Conservation (phyloP, 116 monocot genomes). For the Dioscorea cayenensis region DNA sequence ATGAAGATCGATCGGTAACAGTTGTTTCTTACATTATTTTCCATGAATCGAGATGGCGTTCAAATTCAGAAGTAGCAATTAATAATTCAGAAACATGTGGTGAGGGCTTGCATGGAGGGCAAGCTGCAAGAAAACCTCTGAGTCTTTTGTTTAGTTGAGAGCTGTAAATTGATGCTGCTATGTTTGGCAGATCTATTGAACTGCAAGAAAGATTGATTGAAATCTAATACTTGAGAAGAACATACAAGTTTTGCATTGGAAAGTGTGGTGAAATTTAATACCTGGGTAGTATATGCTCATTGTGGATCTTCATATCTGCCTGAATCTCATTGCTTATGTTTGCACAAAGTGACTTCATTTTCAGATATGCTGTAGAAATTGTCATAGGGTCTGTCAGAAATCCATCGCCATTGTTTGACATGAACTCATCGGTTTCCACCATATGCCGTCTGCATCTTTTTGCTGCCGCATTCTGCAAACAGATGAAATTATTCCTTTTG, state of each 20-base stretch:
- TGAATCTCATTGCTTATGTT: conserved; percentile 77
- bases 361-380: conserved; percentile 76
- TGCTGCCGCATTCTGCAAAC: conserved; percentile 57
- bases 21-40: conserved; percentile 50
- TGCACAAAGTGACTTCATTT: conserved; percentile 78
- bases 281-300: conserved; percentile 89
- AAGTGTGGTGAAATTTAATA: conserved; percentile 7
- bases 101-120: conserved; percentile 77
- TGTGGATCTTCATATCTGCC: conserved; percentile 93
- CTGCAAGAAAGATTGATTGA: conserved; percentile 25
- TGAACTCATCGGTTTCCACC: conserved; percentile 84
- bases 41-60: conserved; percentile 86
- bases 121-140: conserved; percentile 58
- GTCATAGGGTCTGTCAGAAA: conserved; percentile 57
- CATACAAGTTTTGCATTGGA: not conserved
- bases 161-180: conserved; percentile 73
- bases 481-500: not conserved
- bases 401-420: conserved; percentile 56
- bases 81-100: conserved; percentile 70
- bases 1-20: no score
- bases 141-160: conserved; percentile 63
- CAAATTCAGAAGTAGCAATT: conserved; percentile 78
- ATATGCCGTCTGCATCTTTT: conserved; percentile 78
- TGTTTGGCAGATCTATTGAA: conserved; percentile 94
- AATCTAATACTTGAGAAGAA: not conserved